Percentiles rank a stretch among this genome's conserved stretches.
phyloP scores from a whole-genome alignment of 306 rosid species.

The Albizia julibrissin region DNA sequence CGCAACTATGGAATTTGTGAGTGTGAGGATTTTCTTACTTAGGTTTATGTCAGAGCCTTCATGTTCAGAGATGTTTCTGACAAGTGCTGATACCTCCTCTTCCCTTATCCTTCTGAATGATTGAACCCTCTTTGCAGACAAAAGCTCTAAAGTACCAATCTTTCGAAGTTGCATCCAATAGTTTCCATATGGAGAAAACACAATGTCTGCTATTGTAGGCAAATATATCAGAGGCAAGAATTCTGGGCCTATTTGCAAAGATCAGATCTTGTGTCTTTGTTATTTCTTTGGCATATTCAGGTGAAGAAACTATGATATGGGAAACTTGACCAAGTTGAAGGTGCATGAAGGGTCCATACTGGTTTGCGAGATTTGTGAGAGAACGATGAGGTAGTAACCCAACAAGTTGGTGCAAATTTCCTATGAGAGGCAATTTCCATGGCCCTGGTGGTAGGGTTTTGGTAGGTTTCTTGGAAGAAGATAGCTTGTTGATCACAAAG shows the following conservation, averaged over 20 bases:
- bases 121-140: background rate
- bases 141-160: background rate
- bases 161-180: background rate
- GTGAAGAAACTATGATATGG: background rate
- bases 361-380: background rate
- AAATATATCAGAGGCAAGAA: background rate
- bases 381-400: background rate
- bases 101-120: background rate
- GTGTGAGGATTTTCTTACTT: background rate
- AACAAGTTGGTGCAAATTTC: background rate
- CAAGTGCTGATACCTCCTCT: background rate
- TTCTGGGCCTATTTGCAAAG: background rate
- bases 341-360: background rate
- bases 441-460: background rate
- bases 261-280: background rate
- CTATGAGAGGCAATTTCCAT: background rate
- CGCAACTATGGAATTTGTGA: background rate
- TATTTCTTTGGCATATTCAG: background rate
- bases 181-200: background rate
- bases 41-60: background rate
- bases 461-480: background rate
- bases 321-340: background rate
- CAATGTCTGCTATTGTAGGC: background rate
- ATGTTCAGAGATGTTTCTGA: background rate
- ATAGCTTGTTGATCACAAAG: background rate